A percentile compares a stretch with the other conserved stretches of the same genome.
Evolutionary conservation across 108 stramenopile genomes (phyloP).

Genomic region (Mayamaea pseudoterrestris): DNA sequence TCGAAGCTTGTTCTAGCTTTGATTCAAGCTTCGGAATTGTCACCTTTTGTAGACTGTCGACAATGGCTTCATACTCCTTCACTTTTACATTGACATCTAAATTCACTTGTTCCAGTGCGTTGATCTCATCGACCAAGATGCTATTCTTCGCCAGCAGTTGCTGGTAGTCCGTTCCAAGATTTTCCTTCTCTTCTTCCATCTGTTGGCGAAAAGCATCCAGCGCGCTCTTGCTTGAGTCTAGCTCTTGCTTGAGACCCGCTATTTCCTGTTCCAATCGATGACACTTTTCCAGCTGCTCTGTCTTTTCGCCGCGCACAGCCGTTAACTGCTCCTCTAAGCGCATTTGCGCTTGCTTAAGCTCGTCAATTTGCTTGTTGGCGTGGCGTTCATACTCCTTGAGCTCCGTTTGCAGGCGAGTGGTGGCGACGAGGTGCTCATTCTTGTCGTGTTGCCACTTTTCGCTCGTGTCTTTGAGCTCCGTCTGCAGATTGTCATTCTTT

Average conservation of each 20-base stretch:
- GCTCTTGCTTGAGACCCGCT: background rate
- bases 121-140: background rate
- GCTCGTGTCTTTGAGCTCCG: background rate
- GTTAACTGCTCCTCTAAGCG: conserved; percentile 9
- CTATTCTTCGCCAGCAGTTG: background rate
- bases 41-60: too few relatives aligned
- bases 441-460: background rate
- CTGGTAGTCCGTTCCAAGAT: background rate
- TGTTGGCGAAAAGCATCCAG: too few relatives aligned
- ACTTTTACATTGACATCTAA: too few relatives aligned
- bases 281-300: conserved; percentile 6
- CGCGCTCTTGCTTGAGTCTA: background rate
- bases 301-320: conserved; percentile 6
- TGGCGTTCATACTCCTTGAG: conserved; percentile 2
- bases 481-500: background rate
- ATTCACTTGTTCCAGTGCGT: background rate
- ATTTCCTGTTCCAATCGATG: background rate
- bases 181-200: conserved; percentile 1
- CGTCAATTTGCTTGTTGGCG: background rate
- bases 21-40: background rate
- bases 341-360: background rate
- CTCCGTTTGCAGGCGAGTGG: background rate
- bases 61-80: too few relatives aligned
- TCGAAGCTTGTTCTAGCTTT: background rate
- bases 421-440: background rate